Evolutionary conservation across 495 filamentous ascomycete species (phyloP).

Genomic region (Eremomyces bilateralis): DNA sequence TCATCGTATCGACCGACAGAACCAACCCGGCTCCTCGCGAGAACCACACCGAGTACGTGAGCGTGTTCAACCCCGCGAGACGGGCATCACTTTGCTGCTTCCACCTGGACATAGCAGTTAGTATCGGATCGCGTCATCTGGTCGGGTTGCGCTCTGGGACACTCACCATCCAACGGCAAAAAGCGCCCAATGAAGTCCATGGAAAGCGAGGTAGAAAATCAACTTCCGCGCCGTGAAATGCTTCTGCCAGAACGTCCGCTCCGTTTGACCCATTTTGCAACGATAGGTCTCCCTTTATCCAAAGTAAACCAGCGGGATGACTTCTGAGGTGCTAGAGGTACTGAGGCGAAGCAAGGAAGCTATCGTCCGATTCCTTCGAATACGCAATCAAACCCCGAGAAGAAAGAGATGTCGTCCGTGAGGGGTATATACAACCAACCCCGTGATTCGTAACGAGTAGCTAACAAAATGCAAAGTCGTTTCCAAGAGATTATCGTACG

Average conservation of each 20-base stretch:
- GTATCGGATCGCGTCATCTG: conserved; percentile 1
- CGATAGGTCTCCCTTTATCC: too few relatives aligned
- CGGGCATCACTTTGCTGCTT: conserved; percentile 44
- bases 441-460: too few relatives aligned
- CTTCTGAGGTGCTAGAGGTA: too few relatives aligned
- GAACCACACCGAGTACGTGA: conserved; percentile 82
- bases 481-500: too few relatives aligned
- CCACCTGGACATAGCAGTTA: conserved; percentile 34
- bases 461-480: too few relatives aligned
- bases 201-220: conserved; percentile 69
- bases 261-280: too few relatives aligned
- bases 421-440: too few relatives aligned
- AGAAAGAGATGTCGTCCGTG: too few relatives aligned
- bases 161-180: conserved; percentile 81
- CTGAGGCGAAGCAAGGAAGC: too few relatives aligned
- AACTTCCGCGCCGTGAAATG: conserved; percentile 14
- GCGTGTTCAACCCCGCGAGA: conserved; percentile 55
- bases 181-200: conserved; percentile 56
- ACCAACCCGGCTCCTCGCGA: conserved; percentile 79
- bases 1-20: conserved; percentile 57
- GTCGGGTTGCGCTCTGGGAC: background rate
- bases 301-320: too few relatives aligned
- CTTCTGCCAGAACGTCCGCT: background rate
- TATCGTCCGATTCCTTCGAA: too few relatives aligned
- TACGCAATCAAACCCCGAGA: too few relatives aligned